Conservation (phyloP, 1,139 yeast species). For the Suhomyces maxii region DNA sequence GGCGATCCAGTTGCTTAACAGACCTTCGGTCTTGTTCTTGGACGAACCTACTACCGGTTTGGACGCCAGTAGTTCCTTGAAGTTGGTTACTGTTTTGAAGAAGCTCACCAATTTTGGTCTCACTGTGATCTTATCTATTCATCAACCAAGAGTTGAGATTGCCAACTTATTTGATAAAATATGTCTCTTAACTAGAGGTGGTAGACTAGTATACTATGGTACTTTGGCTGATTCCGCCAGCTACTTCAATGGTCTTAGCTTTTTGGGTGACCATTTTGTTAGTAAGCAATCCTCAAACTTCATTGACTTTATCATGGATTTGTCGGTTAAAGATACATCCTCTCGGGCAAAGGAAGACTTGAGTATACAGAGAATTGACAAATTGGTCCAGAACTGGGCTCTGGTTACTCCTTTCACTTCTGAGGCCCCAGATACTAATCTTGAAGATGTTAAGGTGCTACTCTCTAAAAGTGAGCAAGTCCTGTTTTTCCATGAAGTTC, state of each 20-base stretch:
- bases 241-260: slow-evolving; percentile 17
- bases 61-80: slow-evolving; percentile 25
- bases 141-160: slow-evolving; percentile 27
- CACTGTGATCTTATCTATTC: slow-evolving; percentile 24
- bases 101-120: slow-evolving; percentile 24
- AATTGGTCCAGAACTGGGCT: slow-evolving; percentile 20
- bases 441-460: slow-evolving; percentile 11
- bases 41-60: slow-evolving; percentile 31
- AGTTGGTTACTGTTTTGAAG: slow-evolving; percentile 20
- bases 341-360: slow-evolving; percentile 18
- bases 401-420: not conserved
- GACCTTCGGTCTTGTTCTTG: slow-evolving; percentile 23
- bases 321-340: slow-evolving; percentile 23
- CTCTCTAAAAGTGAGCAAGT: slow-evolving; percentile 14
- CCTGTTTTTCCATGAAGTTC: slow-evolving; percentile 20
- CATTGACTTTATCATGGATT: slow-evolving; percentile 21
- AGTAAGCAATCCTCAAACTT: slow-evolving; percentile 6
- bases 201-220: slow-evolving; percentile 24
- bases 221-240: slow-evolving; percentile 17
- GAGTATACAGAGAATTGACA: slow-evolving; percentile 16
- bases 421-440: slow-evolving; percentile 7
- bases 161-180: slow-evolving; percentile 22
- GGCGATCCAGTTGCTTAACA: slow-evolving; percentile 24
- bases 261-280: slow-evolving; percentile 5
- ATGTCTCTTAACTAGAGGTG: slow-evolving; percentile 26